A percentile compares a stretch with the other conserved stretches of the same genome.
These are phyloP conservation scores for Penicillium coprophilum DNA, from an alignment of 495 filamentous ascomycete species.

Conservation along the genomic window DNA sequence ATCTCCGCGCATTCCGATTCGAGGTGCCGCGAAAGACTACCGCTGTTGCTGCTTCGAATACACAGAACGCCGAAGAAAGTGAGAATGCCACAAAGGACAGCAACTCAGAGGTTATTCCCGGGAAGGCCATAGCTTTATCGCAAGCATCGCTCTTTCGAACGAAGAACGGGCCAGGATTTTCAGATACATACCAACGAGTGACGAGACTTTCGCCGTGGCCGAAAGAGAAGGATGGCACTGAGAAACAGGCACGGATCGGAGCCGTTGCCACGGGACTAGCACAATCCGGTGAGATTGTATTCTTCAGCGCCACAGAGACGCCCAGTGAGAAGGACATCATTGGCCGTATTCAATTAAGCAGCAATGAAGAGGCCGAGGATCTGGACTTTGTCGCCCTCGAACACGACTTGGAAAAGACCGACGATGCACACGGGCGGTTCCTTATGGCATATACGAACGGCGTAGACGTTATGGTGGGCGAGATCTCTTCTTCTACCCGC, in stretches of 20 bases:
- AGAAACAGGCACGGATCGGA: constrained; percentile 54
- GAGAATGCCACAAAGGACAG: constrained; percentile 31
- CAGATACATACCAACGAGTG: constrained; percentile 77
- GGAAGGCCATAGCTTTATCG: constrained; percentile 54
- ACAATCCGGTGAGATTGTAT: constrained; percentile 69
- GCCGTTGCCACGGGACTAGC: constrained; percentile 74
- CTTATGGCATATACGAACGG: constrained; percentile 78
- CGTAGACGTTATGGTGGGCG: constrained; percentile 61
- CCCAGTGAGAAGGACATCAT: constrained; percentile 59
- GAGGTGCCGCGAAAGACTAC: constrained; percentile 41
- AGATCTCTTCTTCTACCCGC: constrained; percentile 36
- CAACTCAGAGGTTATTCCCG: constrained; percentile 24
- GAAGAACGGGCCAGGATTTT: constrained; percentile 36
- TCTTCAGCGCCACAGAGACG: constrained; percentile 66
- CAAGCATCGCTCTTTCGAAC: constrained; percentile 64
- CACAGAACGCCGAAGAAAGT: constrained; percentile 17
- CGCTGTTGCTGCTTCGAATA: neutral
- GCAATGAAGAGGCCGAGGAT: constrained; percentile 73
- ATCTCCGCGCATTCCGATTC: constrained; percentile 78
- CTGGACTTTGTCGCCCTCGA: constrained; percentile 68
- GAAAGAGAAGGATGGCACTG: constrained; percentile 35
- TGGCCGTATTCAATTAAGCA: constrained; percentile 61
- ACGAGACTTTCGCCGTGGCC: constrained; percentile 66
- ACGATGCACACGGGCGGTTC: constrained; percentile 51
- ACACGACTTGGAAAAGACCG: constrained; percentile 17